Evolutionary conservation across 345 rosid genomes (phyloP).

Genomic region (Arabidopsis arenosa): DNA sequence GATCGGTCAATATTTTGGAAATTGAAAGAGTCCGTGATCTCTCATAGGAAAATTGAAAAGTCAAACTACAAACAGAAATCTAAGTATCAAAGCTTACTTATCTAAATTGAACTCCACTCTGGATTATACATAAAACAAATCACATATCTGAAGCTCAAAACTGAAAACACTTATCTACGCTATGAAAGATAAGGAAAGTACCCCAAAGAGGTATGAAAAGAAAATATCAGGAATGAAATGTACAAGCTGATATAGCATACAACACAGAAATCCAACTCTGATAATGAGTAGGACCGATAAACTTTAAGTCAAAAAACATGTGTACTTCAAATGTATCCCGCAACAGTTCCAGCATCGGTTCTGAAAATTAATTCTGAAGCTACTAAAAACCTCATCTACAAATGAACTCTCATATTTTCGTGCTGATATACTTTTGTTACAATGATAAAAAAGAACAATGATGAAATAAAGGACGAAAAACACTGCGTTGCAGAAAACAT

Average conservation of each 20-base stretch:
- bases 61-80: slow-evolving; percentile 15
- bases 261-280: background rate
- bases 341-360: slow-evolving; percentile 12
- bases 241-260: background rate
- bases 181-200: too few species aligned
- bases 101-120: background rate
- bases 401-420: background rate
- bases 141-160: background rate
- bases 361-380: background rate
- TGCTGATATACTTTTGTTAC: background rate
- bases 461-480: slow-evolving; percentile 14
- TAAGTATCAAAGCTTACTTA: background rate
- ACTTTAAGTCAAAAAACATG: background rate
- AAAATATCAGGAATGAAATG: background rate
- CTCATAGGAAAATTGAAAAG: background rate
- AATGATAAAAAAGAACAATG: background rate
- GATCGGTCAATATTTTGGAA: slow-evolving; percentile 6
- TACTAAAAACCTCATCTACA: background rate
- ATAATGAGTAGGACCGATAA: background rate
- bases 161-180: background rate
- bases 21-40: slow-evolving; percentile 3
- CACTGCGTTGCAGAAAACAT: background rate
- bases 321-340: slow-evolving; percentile 16
- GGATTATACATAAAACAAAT: background rate
- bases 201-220: background rate